Evolutionary conservation across 2,329 filamentous ascomycete genomes (phyloP).

Genomic region (Leptographium procerum): DNA sequence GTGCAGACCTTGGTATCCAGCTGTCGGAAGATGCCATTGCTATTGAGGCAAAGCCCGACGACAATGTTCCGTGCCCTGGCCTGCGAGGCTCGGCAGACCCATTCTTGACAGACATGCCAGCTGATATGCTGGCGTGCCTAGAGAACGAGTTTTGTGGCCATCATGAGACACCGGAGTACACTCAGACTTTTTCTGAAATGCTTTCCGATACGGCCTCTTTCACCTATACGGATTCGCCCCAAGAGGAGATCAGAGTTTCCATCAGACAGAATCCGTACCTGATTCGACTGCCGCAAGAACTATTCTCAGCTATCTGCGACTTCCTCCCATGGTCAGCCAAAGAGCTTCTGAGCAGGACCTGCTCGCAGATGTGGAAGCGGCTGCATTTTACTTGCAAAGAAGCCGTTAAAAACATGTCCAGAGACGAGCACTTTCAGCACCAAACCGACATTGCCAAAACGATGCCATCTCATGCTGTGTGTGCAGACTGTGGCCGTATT

Average conservation of each 20-base stretch:
- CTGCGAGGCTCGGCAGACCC: not conserved
- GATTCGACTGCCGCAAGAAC: not conserved
- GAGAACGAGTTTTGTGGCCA: too few species aligned
- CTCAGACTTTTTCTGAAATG: not conserved
- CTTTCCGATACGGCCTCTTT: not conserved
- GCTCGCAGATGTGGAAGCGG: not conserved
- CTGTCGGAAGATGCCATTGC: too few species aligned
- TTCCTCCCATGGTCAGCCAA: not conserved
- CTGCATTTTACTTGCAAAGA: not conserved
- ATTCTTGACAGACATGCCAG: not conserved
- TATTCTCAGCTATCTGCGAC: not conserved
- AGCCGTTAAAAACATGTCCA: not conserved
- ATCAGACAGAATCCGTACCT: not conserved
- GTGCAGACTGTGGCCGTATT: not conserved
- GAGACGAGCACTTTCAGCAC: not conserved
- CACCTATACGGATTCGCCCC: not conserved
- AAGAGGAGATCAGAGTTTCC: not conserved
- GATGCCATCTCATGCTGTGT: not conserved
- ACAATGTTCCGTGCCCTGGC: too few species aligned
- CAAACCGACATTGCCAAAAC: not conserved
- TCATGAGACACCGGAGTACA: not conserved
- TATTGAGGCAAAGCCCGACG: too few species aligned
- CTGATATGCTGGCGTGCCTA: not conserved
- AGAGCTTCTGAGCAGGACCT: slow-evolving; percentile 3
- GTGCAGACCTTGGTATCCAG: too few species aligned